A percentile compares a stretch with the other conserved stretches of the same genome.
These are phyloP conservation scores for Elsinoe australis DNA, from an alignment of 2,329 filamentous ascomycete species.

Conservation along the genomic window DNA sequence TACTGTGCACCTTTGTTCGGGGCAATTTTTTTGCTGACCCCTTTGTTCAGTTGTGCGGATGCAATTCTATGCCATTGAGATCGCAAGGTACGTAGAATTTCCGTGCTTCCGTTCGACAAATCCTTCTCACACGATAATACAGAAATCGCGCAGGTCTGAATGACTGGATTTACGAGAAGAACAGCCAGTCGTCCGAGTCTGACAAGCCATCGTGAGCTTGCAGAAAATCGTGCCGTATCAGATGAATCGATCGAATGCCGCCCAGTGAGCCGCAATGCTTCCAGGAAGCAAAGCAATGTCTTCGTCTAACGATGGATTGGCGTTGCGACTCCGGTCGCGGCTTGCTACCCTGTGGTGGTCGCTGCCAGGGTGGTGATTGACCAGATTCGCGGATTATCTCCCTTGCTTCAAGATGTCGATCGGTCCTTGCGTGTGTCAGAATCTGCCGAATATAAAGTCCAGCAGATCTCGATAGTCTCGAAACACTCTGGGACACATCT, in stretches of 20 bases:
- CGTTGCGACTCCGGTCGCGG: no score
- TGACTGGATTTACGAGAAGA: conserved; percentile 91
- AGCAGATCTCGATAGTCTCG: conserved; percentile 25
- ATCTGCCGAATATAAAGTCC: conserved; percentile 24
- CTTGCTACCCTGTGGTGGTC: no score
- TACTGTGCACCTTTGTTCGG: not conserved
- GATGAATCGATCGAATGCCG: no score
- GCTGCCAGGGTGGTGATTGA: no score
- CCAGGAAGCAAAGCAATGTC: no score
- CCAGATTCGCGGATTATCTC: not conserved
- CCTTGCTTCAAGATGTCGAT: conserved; percentile 2
- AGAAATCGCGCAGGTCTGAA: conserved; percentile 83
- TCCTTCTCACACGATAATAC: conserved; percentile 21
- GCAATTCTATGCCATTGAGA: conserved; percentile 78
- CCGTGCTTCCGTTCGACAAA: not conserved
- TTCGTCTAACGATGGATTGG: no score
- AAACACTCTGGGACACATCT: conserved; percentile 28
- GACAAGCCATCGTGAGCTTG: conserved; percentile 22
- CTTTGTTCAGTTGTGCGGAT: conserved; percentile 53
- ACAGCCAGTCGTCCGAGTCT: conserved; percentile 52
- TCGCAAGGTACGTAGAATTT: conserved; percentile 52
- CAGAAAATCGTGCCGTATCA: not conserved
- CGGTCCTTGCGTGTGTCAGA: no score
- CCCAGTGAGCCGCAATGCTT: no score
- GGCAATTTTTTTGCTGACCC: conserved; percentile 10